A percentile compares a stretch with the other conserved stretches of the same genome.
Conservation (phyloP, 1,284 basidiomycete genomes). For the Melampsora larici-populina region DNA sequence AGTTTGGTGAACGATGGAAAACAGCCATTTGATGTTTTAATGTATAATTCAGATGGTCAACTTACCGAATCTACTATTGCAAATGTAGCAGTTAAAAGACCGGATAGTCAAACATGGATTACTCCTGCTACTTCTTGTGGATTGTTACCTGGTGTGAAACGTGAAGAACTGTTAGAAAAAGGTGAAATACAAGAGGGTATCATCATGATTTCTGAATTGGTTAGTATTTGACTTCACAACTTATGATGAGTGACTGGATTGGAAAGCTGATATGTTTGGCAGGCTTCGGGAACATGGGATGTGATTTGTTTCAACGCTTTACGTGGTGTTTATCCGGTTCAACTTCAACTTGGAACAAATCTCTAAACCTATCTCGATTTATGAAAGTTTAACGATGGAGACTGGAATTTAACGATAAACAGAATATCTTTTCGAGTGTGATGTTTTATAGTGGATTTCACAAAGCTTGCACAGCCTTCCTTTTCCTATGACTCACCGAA, state of each 20-base stretch:
- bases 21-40: conserved; percentile 34
- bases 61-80: conserved; percentile 37
- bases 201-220: conserved; percentile 16
- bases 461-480: too few species aligned
- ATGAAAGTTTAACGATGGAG: too few species aligned
- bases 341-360: neutral
- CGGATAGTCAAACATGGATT: conserved; percentile 7
- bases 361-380: too few species aligned
- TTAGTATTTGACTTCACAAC: neutral
- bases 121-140: conserved; percentile 19
- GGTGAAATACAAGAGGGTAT: conserved; percentile 14
- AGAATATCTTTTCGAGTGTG: too few species aligned
- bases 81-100: conserved; percentile 16
- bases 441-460: too few species aligned
- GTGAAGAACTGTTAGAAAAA: conserved; percentile 4
- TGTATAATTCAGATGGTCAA: conserved; percentile 15
- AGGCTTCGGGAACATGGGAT: conserved; percentile 27
- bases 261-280: neutral
- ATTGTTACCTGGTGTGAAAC: conserved; percentile 23
- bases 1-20: neutral
- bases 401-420: too few species aligned
- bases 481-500: too few species aligned
- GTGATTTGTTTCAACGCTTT: conserved; percentile 31
- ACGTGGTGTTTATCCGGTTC: conserved; percentile 11
- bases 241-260: neutral